phyloP scores from a whole-genome alignment of 495 filamentous ascomycete species.

The Xylaria acuta region DNA sequence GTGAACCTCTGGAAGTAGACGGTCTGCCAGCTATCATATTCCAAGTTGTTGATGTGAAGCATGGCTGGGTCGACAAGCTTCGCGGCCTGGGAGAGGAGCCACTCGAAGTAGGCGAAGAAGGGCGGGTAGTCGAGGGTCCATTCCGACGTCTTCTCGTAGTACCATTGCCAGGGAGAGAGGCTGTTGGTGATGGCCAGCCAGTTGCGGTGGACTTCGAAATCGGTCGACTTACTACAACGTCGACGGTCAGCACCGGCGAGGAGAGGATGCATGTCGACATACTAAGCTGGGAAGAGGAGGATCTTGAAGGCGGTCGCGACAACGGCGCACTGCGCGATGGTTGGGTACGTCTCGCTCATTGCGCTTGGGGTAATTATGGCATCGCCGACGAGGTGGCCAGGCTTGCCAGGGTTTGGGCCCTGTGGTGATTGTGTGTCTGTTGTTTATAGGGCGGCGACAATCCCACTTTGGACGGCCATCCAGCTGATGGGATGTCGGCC shows the following conservation, averaged over 20 bases:
- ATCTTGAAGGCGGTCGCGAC: constrained; percentile 91
- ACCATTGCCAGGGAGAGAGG: constrained; percentile 87
- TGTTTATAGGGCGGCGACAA: constrained; percentile 6
- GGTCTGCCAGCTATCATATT: constrained; percentile 88
- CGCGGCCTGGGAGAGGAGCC: constrained; percentile 84
- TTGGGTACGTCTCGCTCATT: constrained; percentile 85
- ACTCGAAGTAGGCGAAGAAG: constrained; percentile 97
- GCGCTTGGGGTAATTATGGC: constrained; percentile 27
- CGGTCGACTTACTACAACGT: constrained; percentile 90
- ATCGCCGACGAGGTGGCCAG: constrained; percentile 30
- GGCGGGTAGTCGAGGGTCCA: constrained; percentile 99
- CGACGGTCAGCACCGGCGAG: constrained; percentile 15
- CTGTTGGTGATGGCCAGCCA: constrained; percentile 96
- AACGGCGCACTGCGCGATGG: constrained; percentile 84
- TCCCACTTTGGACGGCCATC: background rate
- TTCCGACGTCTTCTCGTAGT: constrained; percentile 95
- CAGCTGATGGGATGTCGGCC: background rate
- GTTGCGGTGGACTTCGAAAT: constrained; percentile 98
- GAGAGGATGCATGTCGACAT: constrained; percentile 43
- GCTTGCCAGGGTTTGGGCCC: background rate
- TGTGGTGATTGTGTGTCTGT: background rate
- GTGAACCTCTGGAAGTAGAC: constrained; percentile 89
- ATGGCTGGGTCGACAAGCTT: constrained; percentile 78
- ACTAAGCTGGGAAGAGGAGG: constrained; percentile 96
- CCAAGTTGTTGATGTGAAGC: constrained; percentile 79